Evolutionary conservation across 1,139 yeast genomes (phyloP).

Genomic region (Debaryomyces robertsiae): DNA sequence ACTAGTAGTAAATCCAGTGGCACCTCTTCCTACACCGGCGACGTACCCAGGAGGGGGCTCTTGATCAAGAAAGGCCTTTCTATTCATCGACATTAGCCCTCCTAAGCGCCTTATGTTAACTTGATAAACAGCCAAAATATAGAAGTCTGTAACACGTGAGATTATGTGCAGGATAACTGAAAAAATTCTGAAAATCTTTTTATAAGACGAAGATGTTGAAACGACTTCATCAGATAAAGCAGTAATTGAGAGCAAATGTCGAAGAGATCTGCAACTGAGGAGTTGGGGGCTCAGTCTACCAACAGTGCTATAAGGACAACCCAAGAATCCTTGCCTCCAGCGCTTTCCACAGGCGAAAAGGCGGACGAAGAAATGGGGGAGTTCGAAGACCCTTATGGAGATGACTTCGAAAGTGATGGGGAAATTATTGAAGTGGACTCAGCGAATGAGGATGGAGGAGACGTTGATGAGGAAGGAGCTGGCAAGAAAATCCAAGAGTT

Average conservation of each 20-base stretch:
- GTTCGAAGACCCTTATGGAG: conserved; percentile 93
- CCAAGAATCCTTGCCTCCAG: conserved; percentile 31
- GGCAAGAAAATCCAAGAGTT: conserved; percentile 26
- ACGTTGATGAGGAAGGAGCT: conserved; percentile 38
- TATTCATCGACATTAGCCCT: conserved; percentile 36
- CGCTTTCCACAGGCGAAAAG: conserved; percentile 24
- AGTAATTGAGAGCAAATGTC: conserved; percentile 48
- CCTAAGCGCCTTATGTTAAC: not conserved
- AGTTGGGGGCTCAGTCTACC: conserved; percentile 32
- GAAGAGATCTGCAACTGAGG: conserved; percentile 56
- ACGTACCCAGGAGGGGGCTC: conserved; percentile 89
- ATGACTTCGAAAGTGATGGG: conserved; percentile 92
- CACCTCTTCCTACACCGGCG: conserved; percentile 95
- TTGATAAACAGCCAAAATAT: too few relatives aligned
- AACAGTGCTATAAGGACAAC: conserved; percentile 36
- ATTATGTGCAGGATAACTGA: not conserved
- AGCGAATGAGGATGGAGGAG: conserved; percentile 63
- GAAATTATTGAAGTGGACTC: conserved; percentile 80
- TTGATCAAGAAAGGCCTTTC: conserved; percentile 74
- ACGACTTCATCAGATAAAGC: not conserved
- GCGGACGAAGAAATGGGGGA: conserved; percentile 75
- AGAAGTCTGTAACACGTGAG: conserved; percentile 3
- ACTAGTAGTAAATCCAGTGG: conserved; percentile 86
- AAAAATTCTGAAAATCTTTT: conserved; percentile 7
- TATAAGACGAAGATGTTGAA: conserved; percentile 3